Conservation (phyloP, 2,329 filamentous ascomycete species). For the Scopulariopsis brevicaulis region DNA sequence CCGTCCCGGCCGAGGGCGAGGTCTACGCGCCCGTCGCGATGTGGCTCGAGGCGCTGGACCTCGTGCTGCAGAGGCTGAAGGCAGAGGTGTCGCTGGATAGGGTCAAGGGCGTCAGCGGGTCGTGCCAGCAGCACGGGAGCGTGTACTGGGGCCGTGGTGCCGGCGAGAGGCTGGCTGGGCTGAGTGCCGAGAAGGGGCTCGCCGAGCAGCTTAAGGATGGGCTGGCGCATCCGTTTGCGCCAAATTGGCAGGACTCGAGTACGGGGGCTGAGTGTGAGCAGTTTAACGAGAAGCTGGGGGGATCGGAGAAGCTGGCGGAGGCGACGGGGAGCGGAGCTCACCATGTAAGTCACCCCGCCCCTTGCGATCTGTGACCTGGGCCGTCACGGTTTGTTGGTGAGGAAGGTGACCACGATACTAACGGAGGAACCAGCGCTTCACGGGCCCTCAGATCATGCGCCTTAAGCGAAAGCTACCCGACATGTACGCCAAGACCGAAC, state of each 20-base stretch:
- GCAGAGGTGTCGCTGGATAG: slow-evolving; percentile 55
- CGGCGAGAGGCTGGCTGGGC: slow-evolving; percentile 45
- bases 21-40: slow-evolving; percentile 88
- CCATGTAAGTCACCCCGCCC: slow-evolving; percentile 53
- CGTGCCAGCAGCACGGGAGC: slow-evolving; percentile 95
- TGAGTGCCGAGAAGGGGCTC: slow-evolving; percentile 51
- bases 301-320: slow-evolving; percentile 56
- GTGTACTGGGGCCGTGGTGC: slow-evolving; percentile 79
- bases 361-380: background rate
- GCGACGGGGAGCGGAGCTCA: slow-evolving; percentile 88
- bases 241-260: slow-evolving; percentile 97
- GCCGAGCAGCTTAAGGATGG: slow-evolving; percentile 61
- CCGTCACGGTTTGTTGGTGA: background rate
- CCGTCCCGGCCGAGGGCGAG: slow-evolving; percentile 71
- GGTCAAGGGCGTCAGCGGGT: slow-evolving; percentile 76
- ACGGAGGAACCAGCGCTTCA: slow-evolving; percentile 59
- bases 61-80: slow-evolving; percentile 65
- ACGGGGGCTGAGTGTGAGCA: slow-evolving; percentile 85
- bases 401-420: background rate
- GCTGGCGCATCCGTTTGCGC: slow-evolving; percentile 77
- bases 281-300: slow-evolving; percentile 66
- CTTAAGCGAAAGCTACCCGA: slow-evolving; percentile 71
- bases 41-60: slow-evolving; percentile 88
- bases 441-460: slow-evolving; percentile 89
- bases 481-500: slow-evolving; percentile 67